Evolutionary conservation across 2,329 filamentous ascomycete species (phyloP).

Genomic region (Exophiala mesophila): DNA sequence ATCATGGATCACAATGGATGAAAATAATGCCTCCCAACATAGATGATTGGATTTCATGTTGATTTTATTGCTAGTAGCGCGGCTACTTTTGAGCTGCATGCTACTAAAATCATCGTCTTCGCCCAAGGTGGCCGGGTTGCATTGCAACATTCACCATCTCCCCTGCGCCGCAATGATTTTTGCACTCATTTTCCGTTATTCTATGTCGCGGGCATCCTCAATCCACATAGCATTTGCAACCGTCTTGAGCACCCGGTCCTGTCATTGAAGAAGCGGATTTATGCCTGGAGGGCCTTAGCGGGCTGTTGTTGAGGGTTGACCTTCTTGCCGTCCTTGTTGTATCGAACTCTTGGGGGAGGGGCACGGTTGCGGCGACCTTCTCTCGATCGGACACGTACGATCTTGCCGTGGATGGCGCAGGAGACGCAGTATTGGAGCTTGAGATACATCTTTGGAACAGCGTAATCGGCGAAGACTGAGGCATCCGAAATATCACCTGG

Average conservation of each 20-base stretch:
- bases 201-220: too few species aligned
- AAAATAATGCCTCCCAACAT: too few species aligned
- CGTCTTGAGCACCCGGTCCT: background rate
- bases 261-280: slow-evolving; percentile 10
- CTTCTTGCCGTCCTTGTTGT: slow-evolving; percentile 99
- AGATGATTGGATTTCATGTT: background rate
- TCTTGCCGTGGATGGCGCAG: slow-evolving; percentile 99
- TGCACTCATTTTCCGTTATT: too few species aligned
- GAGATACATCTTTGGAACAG: slow-evolving; percentile 99
- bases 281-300: slow-evolving; percentile 54
- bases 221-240: too few species aligned
- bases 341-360: slow-evolving; percentile 92
- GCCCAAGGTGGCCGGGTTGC: too few species aligned
- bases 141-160: too few species aligned
- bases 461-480: slow-evolving; percentile 98
- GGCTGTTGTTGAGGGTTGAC: slow-evolving; percentile 73
- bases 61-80: background rate
- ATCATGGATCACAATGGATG: too few species aligned
- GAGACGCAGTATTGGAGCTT: slow-evolving; percentile 99
- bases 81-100: background rate
- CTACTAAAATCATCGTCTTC: too few species aligned
- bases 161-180: too few species aligned
- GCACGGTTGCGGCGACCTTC: slow-evolving; percentile 98
- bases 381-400: slow-evolving; percentile 98
- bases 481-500: slow-evolving; percentile 99